phyloP scores from a whole-genome alignment of 2,329 filamentous ascomycete genomes.

The Coleophoma eucalyptorum region DNA sequence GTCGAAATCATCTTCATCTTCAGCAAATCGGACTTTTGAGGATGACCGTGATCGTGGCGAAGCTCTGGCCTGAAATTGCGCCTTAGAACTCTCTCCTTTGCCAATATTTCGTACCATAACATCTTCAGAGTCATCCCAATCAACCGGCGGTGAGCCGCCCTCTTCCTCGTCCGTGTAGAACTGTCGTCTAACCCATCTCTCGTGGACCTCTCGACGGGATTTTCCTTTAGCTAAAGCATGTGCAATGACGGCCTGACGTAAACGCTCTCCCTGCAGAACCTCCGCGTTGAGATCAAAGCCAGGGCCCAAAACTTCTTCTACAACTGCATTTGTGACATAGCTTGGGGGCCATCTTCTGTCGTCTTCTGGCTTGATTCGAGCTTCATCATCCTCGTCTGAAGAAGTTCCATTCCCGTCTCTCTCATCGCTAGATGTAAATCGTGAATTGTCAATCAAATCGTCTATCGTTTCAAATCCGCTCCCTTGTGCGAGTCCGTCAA shows the following conservation, averaged over 20 bases:
- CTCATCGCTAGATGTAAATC: not conserved
- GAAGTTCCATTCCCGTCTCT: slow-evolving; percentile 6
- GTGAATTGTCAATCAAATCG: not conserved
- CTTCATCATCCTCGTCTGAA: slow-evolving; percentile 9
- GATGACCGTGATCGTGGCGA: slow-evolving; percentile 64
- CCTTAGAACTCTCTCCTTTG: slow-evolving; percentile 35
- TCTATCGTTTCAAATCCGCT: not conserved
- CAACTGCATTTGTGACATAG: slow-evolving; percentile 24
- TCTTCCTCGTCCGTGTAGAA: slow-evolving; percentile 89
- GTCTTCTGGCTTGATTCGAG: slow-evolving; percentile 6
- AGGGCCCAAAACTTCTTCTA: slow-evolving; percentile 20
- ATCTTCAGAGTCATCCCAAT: slow-evolving; percentile 60
- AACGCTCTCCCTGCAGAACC: slow-evolving; percentile 9
- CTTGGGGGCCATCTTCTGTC: slow-evolving; percentile 18
- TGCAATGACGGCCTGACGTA: slow-evolving; percentile 18
- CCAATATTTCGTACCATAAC: slow-evolving; percentile 27
- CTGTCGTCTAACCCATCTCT: slow-evolving; percentile 71
- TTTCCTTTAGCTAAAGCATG: slow-evolving; percentile 19
- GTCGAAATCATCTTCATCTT: slow-evolving; percentile 67
- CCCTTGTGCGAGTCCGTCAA: not conserved
- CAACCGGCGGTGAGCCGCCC: slow-evolving; percentile 60
- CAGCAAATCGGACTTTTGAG: slow-evolving; percentile 74
- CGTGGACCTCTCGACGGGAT: slow-evolving; percentile 42
- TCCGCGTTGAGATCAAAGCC: slow-evolving; percentile 16
- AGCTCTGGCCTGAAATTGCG: slow-evolving; percentile 34